These are phyloP conservation scores for Hypoxylon perforatum DNA, from an alignment of 495 filamentous ascomycete species.

Conservation along the genomic window DNA sequence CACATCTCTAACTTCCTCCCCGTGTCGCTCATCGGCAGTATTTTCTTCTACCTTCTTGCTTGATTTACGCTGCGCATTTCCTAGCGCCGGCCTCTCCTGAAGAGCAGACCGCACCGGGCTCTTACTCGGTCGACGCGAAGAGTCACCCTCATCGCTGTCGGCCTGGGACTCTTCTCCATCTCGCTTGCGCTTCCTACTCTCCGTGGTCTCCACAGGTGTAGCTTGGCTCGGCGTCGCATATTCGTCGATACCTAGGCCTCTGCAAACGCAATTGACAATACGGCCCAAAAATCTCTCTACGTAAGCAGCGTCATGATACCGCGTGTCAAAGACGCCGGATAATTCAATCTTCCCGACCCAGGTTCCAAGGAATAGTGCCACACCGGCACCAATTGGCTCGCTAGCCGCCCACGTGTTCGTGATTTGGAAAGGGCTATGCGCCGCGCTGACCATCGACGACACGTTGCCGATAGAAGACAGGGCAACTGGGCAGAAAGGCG, in stretches of 20 bases:
- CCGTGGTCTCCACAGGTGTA: neutral
- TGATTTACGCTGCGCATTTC: too few relatives aligned
- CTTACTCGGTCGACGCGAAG: too few relatives aligned
- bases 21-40: too few relatives aligned
- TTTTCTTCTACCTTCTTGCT: too few relatives aligned
- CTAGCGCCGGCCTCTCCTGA: too few relatives aligned
- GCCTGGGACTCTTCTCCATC: too few relatives aligned
- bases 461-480: slow-evolving; percentile 34
- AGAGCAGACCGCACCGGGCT: too few relatives aligned
- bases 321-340: slow-evolving; percentile 26
- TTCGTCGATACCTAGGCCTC: slow-evolving; percentile 9
- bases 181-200: too few relatives aligned
- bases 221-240: neutral
- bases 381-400: slow-evolving; percentile 29
- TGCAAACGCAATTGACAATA: slow-evolving; percentile 14
- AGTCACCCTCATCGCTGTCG: too few relatives aligned
- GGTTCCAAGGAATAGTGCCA: slow-evolving; percentile 30
- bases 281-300: slow-evolving; percentile 16
- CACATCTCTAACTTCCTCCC: too few relatives aligned
- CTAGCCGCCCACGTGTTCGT: slow-evolving; percentile 24
- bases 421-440: slow-evolving; percentile 15
- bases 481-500: slow-evolving; percentile 29
- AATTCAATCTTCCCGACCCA: slow-evolving; percentile 31
- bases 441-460: slow-evolving; percentile 13
- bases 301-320: slow-evolving; percentile 26